Base-by-base conservation (phyloP, 352 stramenopile genomes). In the Phytophthora pini region DNA sequence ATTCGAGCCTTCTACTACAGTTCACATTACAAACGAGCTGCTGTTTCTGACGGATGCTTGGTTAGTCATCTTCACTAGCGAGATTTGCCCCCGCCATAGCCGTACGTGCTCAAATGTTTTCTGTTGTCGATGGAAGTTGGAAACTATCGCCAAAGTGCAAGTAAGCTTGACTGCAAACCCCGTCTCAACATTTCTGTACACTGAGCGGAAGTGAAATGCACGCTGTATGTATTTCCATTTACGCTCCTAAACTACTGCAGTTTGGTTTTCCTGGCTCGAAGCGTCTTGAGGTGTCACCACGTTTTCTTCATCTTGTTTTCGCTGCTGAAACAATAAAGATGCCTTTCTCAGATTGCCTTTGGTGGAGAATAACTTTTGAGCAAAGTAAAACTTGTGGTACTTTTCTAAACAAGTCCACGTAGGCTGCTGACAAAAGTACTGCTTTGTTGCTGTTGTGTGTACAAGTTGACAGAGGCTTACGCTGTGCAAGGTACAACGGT, bases 381-480 rank as follows among this genome's bases (percentile, higher is more conserved):
- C 49, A 22, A 72, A 5, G 41, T 65, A 67, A 50, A 40, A 67
- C 1, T 49, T 50, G 20, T 72, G 56, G 36, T 54, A 72, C 44
- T 72, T 63, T 17, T 72, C 63, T 56, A 56, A 72, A 36, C 63
- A 67, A 1, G 63, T 72, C 63, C 50, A 67, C 2, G 20, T 29
- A 1, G 17, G 15, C 9, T 66, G 39, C 8, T 36, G 24, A 20
- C 63, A 72, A 24, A 41, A 54, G 34, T 63, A 63, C 4, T 36
- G 22, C 6, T 51, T 47, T 2, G 56, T 17, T 13, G 26, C 20
- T 26, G 27, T 39, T 7, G 38, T 32, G 17, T 60, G 46, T 10
- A 72, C 44, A 31, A 26, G 48, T 38, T 52, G 53, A 27, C 64
- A 72, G 2, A 72, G 51, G 22, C 43, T 67, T 1, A 67, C 64